Evolutionary conservation across 2,329 filamentous ascomycete genomes (phyloP).

Genomic region (Cladosporium colombiae): DNA sequence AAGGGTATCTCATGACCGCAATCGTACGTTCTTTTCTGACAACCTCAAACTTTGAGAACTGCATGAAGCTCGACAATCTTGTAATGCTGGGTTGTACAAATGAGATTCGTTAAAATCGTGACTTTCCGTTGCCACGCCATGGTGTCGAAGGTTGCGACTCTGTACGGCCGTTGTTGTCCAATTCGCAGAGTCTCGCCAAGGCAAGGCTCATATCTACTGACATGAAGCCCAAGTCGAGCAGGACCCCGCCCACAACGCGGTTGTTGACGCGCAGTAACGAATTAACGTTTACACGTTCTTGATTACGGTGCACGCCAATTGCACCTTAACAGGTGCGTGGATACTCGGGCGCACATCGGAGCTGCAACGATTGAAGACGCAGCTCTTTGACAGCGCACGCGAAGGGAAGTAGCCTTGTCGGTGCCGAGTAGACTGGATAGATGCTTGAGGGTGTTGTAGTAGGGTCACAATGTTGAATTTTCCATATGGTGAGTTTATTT

Average conservation of each 20-base stretch:
- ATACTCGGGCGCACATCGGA: background rate
- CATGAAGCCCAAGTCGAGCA: background rate
- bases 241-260: background rate
- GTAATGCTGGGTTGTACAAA: background rate
- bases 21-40: background rate
- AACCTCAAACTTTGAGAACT: background rate
- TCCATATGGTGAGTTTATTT: background rate
- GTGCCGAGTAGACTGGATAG: background rate
- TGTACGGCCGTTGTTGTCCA: background rate
- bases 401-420: background rate
- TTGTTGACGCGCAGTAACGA: background rate
- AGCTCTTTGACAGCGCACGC: background rate
- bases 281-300: background rate
- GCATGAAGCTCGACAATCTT: background rate
- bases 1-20: background rate
- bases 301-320: background rate
- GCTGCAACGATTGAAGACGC: background rate
- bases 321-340: background rate
- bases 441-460: background rate
- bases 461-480: background rate
- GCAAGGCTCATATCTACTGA: background rate
- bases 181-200: too few relatives aligned
- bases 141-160: background rate
- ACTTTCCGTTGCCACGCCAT: background rate
- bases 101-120: background rate